phyloP scores from a whole-genome alignment of 805 yeast genomes.

The Millerozyma miso region DNA sequence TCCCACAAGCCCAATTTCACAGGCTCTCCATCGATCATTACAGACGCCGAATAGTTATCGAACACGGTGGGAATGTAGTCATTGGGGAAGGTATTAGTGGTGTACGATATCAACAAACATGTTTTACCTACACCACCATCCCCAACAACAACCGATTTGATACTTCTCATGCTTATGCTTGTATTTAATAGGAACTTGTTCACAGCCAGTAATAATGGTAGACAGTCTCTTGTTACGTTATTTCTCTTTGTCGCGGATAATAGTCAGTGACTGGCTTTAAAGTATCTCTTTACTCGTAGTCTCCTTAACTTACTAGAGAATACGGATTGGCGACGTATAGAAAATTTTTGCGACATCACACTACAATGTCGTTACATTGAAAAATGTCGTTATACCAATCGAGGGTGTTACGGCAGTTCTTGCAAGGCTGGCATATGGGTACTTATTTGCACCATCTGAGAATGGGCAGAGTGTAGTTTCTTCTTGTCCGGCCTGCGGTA shows the following conservation, averaged over 20 bases:
- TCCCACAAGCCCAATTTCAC: conserved; percentile 90
- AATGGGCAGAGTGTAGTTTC: no score
- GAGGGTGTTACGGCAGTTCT: no score
- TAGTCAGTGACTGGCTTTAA: not conserved
- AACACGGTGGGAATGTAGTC: conserved; percentile 94
- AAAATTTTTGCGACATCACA: not conserved
- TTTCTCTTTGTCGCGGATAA: not conserved
- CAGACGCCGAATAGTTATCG: conserved; percentile 85
- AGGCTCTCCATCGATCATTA: conserved; percentile 76
- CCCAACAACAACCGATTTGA: conserved; percentile 91
- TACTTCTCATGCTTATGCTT: conserved; percentile 58
- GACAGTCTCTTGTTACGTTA: no score
- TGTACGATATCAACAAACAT: conserved; percentile 80
- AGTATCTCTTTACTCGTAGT: not conserved
- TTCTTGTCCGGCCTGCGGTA: no score
- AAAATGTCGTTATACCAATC: no score
- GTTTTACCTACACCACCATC: conserved; percentile 97
- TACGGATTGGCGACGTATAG: not conserved
- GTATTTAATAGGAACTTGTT: not conserved
- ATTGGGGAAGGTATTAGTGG: conserved; percentile 88
- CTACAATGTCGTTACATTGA: not conserved
- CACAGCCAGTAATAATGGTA: no score
- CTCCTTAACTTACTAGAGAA: not conserved
- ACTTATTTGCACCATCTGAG: no score
- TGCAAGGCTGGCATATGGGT: no score